These are phyloP conservation scores for Fusarium penzigii DNA, from an alignment of 2,329 filamentous ascomycete species.

Conservation along the genomic window DNA sequence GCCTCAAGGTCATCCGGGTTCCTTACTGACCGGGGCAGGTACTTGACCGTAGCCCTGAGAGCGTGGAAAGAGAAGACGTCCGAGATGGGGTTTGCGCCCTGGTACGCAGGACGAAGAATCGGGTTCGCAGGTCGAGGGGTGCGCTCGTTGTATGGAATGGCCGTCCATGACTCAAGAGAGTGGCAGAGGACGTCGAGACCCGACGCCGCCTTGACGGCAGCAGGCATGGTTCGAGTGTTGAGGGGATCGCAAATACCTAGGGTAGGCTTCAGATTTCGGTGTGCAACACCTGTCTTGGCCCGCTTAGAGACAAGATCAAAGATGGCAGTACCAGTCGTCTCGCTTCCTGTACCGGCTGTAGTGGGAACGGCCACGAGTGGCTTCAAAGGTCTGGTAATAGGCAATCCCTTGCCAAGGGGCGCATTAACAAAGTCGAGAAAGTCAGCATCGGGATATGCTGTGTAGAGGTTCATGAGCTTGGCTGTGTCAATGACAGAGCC, in stretches of 20 bases:
- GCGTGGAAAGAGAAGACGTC: slow-evolving; percentile 95
- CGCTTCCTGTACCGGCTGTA: slow-evolving; percentile 82
- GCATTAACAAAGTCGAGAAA: slow-evolving; percentile 98
- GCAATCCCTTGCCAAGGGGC: slow-evolving; percentile 82
- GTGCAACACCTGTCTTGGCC: slow-evolving; percentile 94
- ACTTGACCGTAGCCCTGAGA: slow-evolving; percentile 81
- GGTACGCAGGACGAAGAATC: slow-evolving; percentile 88
- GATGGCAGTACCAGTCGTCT: slow-evolving; percentile 97
- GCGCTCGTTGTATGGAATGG: slow-evolving; percentile 89
- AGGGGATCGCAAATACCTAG: slow-evolving; percentile 83
- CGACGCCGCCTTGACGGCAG: slow-evolving; percentile 87
- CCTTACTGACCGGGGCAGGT: slow-evolving; percentile 81
- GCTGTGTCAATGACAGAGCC: slow-evolving; percentile 98
- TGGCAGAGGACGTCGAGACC: slow-evolving; percentile 96
- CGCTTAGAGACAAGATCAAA: slow-evolving; percentile 90
- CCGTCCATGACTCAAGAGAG: slow-evolving; percentile 94
- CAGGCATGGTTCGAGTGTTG: slow-evolving; percentile 95
- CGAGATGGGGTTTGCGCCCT: slow-evolving; percentile 95
- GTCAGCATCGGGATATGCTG: slow-evolving; percentile 84
- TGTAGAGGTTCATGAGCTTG: slow-evolving; percentile 98
- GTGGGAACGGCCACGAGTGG: slow-evolving; percentile 84
- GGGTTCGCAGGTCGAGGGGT: slow-evolving; percentile 84
- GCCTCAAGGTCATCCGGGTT: slow-evolving; percentile 92
- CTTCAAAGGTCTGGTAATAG: slow-evolving; percentile 68
- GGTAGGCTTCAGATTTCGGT: slow-evolving; percentile 92